A percentile compares a stretch with the other conserved stretches of the same genome.
Evolutionary conservation across 805 yeast genomes (phyloP).

Genomic region (Candida coquimbonensis): DNA sequence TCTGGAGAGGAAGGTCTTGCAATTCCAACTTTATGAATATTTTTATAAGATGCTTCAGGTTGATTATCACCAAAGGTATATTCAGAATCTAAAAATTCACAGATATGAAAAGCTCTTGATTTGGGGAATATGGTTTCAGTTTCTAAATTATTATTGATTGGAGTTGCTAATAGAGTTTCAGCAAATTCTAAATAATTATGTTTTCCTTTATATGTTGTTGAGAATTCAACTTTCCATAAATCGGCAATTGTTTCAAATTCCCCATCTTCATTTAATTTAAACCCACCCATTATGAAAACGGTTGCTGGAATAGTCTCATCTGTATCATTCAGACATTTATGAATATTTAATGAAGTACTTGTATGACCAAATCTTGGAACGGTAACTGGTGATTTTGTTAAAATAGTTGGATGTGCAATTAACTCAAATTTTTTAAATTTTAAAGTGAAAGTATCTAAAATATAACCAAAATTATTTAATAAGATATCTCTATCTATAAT

Average conservation of each 20-base stretch:
- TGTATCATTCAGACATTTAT: constrained; percentile 5
- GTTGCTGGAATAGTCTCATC: constrained; percentile 26
- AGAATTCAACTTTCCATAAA: constrained; percentile 35
- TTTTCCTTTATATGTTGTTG: constrained; percentile 29
- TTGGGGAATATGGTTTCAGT: constrained; percentile 21
- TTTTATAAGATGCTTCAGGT: neutral
- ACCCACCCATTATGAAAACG: constrained; percentile 44
- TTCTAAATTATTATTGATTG: constrained; percentile 15
- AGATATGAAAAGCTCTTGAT: constrained; percentile 31
- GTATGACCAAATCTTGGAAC: constrained; percentile 35
- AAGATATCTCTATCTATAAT: constrained; percentile 34
- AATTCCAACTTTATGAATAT: constrained; percentile 7
- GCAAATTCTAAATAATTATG: constrained; percentile 30
- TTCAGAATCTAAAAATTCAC: constrained; percentile 19
- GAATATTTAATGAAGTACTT: constrained; percentile 23
- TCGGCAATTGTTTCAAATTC: constrained; percentile 31
- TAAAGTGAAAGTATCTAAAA: constrained; percentile 46
- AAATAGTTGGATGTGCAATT: constrained; percentile 26
- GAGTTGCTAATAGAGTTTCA: constrained; percentile 29
- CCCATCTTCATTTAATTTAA: constrained; percentile 24
- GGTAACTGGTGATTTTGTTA: constrained; percentile 25
- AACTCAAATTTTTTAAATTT: constrained; percentile 42
- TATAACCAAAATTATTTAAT: constrained; percentile 47
- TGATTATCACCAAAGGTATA: constrained; percentile 1
- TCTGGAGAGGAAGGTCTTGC: constrained; percentile 13